A percentile compares a stretch with the other conserved stretches of the same genome.
Conservation (phyloP, 1,284 basidiomycete genomes). For the Irpex sp. region DNA sequence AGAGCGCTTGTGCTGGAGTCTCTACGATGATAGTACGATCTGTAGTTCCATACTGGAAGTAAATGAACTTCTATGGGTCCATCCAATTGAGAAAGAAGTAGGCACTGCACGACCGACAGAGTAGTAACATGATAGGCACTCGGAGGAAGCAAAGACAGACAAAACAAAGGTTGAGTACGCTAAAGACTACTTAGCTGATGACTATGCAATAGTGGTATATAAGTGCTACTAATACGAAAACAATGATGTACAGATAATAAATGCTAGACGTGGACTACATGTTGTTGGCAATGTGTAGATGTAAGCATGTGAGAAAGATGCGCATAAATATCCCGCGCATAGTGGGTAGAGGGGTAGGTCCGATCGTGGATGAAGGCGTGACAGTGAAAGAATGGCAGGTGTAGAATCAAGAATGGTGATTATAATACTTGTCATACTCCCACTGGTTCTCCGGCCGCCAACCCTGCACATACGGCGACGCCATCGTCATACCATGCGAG, state of each 20-base stretch:
- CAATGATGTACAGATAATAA: too few relatives aligned
- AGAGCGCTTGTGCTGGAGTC: too few relatives aligned
- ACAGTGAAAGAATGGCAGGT: too few relatives aligned
- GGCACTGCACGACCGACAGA: neutral
- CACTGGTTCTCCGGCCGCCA: constrained; percentile 4
- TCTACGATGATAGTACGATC: too few relatives aligned
- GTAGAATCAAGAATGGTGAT: neutral
- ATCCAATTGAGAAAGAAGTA: neutral
- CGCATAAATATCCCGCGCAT: too few relatives aligned
- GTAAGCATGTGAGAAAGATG: too few relatives aligned
- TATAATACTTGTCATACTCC: constrained; percentile 12
- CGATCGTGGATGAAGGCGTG: too few relatives aligned
- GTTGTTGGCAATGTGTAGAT: too few relatives aligned
- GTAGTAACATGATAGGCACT: neutral
- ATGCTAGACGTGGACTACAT: too few relatives aligned
- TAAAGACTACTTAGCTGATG: neutral
- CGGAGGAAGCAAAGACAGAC: neutral
- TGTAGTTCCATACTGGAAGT: too few relatives aligned
- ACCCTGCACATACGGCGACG: constrained; percentile 13
- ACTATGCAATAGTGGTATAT: neutral
- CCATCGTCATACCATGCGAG: constrained; percentile 9
- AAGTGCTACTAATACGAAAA: neutral
- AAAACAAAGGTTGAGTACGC: neutral
- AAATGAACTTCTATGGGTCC: neutral
- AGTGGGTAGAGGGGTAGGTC: too few relatives aligned